A percentile compares a stretch with the other conserved stretches of the same genome.
phyloP scores from a whole-genome alignment of 73 alveolate genomes.

The Paraurostyla sp. region DNA sequence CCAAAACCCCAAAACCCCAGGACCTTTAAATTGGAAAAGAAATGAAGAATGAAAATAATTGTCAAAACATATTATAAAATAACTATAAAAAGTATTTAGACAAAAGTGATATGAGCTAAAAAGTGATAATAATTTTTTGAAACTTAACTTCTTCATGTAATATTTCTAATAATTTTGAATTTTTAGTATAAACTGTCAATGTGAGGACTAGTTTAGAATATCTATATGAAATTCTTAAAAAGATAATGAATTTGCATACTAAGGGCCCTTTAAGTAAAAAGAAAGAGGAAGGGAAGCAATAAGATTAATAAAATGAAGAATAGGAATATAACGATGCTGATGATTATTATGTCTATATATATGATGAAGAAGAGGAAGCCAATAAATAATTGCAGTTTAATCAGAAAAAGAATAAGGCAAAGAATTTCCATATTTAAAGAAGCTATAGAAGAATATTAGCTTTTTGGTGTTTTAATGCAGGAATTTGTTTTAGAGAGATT shows the following conservation, averaged over 20 bases:
- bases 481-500: slow-evolving; percentile 59
- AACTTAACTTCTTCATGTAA: too few relatives aligned
- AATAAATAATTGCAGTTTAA: not conserved
- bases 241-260: slow-evolving; percentile 24
- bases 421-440: not conserved
- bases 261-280: slow-evolving; percentile 15
- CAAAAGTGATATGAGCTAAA: too few relatives aligned
- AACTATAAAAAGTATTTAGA: too few relatives aligned
- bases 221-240: slow-evolving; percentile 19
- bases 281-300: not conserved
- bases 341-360: slow-evolving; percentile 46
- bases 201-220: slow-evolving; percentile 13
- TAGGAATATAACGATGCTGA: slow-evolving; percentile 52
- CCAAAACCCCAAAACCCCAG: too few relatives aligned
- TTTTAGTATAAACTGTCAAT: not conserved
- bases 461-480: slow-evolving; percentile 79
- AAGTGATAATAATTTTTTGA: too few relatives aligned
- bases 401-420: not conserved
- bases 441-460: slow-evolving; percentile 28
- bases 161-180: too few relatives aligned
- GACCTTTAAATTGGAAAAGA: too few relatives aligned
- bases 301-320: not conserved
- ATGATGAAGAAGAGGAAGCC: slow-evolving; percentile 44
- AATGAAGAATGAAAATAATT: too few relatives aligned
- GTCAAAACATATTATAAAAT: too few relatives aligned